Evolutionary conservation across 371 early-diverging fungal genomes (phyloP).

Genomic region (Nosema muscidifuracis): DNA sequence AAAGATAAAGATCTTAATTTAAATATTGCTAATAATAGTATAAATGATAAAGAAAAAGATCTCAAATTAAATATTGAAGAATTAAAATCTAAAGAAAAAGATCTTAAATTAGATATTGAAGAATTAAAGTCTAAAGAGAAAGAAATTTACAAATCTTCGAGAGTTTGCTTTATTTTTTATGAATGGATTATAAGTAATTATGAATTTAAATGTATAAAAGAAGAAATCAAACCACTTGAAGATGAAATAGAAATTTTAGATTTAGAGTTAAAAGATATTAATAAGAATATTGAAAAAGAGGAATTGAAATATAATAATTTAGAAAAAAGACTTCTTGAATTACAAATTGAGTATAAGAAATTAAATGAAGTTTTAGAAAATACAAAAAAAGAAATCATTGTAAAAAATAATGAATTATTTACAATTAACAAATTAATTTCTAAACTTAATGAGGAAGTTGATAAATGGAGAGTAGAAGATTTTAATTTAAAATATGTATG

Average conservation of each 20-base stretch:
- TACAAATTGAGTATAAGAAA: slow-evolving; percentile 6
- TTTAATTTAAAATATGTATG: not conserved
- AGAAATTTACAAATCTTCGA: slow-evolving; percentile 83
- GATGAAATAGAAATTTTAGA: slow-evolving; percentile 65
- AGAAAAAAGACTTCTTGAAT: slow-evolving; percentile 17
- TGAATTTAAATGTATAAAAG: slow-evolving; percentile 76
- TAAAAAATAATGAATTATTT: not conserved
- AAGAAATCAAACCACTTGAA: slow-evolving; percentile 84
- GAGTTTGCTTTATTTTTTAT: slow-evolving; percentile 91
- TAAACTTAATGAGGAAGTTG: slow-evolving; percentile 7
- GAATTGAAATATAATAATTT: slow-evolving; percentile 13
- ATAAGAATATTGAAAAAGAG: slow-evolving; percentile 1
- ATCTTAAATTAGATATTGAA: slow-evolving; percentile 71
- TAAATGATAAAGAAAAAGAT: slow-evolving; percentile 91
- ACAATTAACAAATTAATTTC: not conserved
- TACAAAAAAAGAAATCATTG: slow-evolving; percentile 8
- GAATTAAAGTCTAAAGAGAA: slow-evolving; percentile 73
- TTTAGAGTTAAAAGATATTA: not conserved
- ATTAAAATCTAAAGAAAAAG: slow-evolving; percentile 68
- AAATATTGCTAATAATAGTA: slow-evolving; percentile 52
- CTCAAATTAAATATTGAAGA: slow-evolving; percentile 80
- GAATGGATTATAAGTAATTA: slow-evolving; percentile 93
- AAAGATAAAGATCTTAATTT: too few relatives aligned
- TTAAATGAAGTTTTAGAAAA: not conserved
- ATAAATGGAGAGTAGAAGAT: slow-evolving; percentile 2